Evolutionary conservation across 805 yeast species (phyloP).

Genomic region (Wickerhamiella lipophila): DNA sequence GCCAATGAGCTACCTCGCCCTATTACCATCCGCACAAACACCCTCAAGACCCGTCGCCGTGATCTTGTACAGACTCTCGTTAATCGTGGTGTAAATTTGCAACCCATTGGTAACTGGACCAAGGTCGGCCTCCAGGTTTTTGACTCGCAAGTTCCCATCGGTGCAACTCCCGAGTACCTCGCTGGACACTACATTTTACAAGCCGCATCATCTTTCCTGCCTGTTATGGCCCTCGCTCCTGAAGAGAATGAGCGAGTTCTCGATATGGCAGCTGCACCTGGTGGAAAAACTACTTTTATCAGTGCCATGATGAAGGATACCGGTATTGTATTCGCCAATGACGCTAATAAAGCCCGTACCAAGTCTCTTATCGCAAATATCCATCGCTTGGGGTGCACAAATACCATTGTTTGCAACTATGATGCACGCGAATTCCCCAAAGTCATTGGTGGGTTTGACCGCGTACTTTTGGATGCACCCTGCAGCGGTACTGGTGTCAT

Average conservation of each 20-base stretch:
- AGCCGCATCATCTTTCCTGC: slow-evolving; percentile 96
- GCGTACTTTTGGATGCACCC: slow-evolving; percentile 93
- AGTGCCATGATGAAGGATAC: slow-evolving; percentile 97
- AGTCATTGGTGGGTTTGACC: slow-evolving; percentile 95
- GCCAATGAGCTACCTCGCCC: slow-evolving; percentile 97
- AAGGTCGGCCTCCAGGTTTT: slow-evolving; percentile 95
- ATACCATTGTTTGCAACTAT: slow-evolving; percentile 91
- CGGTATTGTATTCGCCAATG: slow-evolving; percentile 94
- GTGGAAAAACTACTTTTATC: slow-evolving; percentile 93
- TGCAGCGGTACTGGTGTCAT: slow-evolving; percentile 99
- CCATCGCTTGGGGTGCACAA: slow-evolving; percentile 91
- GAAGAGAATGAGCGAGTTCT: slow-evolving; percentile 89
- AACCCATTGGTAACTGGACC: slow-evolving; percentile 96
- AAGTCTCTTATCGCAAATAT: slow-evolving; percentile 93
- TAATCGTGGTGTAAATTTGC: slow-evolving; percentile 92
- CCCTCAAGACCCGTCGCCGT: slow-evolving; percentile 85
- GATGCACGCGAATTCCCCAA: slow-evolving; percentile 98
- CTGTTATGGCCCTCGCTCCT: slow-evolving; percentile 97
- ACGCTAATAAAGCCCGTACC: slow-evolving; percentile 91
- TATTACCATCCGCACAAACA: slow-evolving; percentile 93
- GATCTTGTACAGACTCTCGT: slow-evolving; percentile 90
- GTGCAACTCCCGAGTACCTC: slow-evolving; percentile 97
- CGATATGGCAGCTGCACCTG: slow-evolving; percentile 99
- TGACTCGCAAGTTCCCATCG: slow-evolving; percentile 98
- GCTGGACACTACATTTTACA: slow-evolving; percentile 97